phyloP scores from a whole-genome alignment of 202 grass and related monocot genomes.

The Brachypodium distachyon region DNA sequence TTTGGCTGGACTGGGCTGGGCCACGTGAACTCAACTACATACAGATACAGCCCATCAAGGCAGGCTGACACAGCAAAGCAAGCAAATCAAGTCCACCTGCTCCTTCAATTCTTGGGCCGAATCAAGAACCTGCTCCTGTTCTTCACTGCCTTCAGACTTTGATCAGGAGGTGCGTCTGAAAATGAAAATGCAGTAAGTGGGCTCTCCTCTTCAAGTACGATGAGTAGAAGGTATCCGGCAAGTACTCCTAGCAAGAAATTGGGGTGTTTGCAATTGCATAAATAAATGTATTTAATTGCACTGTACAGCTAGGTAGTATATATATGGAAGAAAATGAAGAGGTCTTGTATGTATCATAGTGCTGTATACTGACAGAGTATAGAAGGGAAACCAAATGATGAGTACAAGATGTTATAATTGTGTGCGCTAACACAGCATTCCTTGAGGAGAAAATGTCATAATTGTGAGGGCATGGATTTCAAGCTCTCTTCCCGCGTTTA shows the following conservation, averaged over 20 bases:
- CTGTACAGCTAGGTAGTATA: no score
- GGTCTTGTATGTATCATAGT: not conserved
- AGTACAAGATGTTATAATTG: no score
- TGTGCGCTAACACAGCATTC: no score
- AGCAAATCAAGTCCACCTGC: constrained; percentile 9
- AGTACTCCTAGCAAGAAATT: not conserved
- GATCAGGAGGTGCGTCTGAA: not conserved
- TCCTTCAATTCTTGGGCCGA: constrained; percentile 1
- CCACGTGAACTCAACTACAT: no score
- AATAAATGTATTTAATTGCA: not conserved
- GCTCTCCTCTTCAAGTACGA: not conserved
- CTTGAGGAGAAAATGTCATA: no score
- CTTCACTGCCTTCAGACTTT: not conserved
- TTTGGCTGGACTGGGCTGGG: no score
- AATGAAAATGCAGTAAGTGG: not conserved
- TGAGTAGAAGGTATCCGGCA: not conserved
- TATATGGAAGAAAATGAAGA: not conserved
- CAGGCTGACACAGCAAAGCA: no score
- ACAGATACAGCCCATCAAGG: no score
- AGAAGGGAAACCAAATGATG: not conserved
- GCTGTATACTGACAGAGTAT: not conserved
- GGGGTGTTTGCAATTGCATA: not conserved
- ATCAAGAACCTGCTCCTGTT: not conserved
- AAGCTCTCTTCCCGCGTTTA: no score
- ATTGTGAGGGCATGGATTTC: no score